Evolutionary conservation across 2,329 filamentous ascomycete genomes (phyloP).

Genomic region (Rhexocercosporidium sp.): DNA sequence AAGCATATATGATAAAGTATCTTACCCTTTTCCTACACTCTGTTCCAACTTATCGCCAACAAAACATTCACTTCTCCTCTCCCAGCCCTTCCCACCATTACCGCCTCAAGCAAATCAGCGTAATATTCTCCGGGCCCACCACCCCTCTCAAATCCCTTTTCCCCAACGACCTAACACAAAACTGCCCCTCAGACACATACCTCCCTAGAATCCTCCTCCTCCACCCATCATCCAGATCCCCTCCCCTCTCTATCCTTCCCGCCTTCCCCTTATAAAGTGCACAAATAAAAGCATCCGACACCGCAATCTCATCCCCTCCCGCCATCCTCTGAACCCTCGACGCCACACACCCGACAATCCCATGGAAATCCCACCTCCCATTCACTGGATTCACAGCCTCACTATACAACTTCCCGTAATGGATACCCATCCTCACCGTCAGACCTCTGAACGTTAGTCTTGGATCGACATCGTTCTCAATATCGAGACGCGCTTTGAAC

Average conservation of each 20-base stretch:
- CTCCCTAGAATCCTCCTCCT: neutral
- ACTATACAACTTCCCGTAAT: conserved; percentile 10
- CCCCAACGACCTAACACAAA: neutral
- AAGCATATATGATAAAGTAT: too few relatives aligned
- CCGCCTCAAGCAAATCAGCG: neutral
- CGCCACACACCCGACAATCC: conserved; percentile 11
- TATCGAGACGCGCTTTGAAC: neutral
- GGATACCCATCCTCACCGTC: conserved; percentile 18
- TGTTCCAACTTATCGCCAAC: too few relatives aligned
- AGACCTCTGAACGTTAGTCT: neutral
- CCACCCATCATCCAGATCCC: neutral
- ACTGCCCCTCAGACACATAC: neutral
- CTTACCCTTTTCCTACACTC: too few relatives aligned
- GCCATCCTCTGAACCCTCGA: conserved; percentile 15
- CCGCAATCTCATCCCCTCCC: conserved; percentile 14
- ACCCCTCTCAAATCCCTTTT: conserved; percentile 1
- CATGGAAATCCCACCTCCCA: conserved; percentile 19
- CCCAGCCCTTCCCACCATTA: neutral
- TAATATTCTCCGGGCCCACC: conserved; percentile 5
- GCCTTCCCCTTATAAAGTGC: neutral
- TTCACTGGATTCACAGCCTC: conserved; percentile 1
- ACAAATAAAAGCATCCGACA: conserved; percentile 20
- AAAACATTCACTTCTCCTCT: too few relatives aligned
- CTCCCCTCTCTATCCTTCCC: neutral
- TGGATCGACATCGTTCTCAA: neutral